Evolutionary conservation across 2,329 filamentous ascomycete genomes (phyloP), one percentile per base, ranked within the genome.

Genomic region (Dissoconium aciculare): DNA sequence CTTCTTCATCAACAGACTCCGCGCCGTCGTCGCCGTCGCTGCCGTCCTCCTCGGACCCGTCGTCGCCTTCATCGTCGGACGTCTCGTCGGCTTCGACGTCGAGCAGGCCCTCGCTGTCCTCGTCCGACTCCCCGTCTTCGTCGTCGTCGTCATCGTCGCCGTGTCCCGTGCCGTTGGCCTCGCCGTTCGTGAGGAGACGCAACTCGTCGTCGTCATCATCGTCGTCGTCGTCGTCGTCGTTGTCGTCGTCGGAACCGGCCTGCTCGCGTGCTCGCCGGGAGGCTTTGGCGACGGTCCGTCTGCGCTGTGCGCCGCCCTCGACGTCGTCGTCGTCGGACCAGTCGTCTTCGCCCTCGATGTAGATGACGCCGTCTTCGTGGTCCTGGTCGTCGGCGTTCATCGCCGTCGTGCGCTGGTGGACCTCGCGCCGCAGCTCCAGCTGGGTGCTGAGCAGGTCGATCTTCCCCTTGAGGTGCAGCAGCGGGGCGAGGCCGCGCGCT

Each of bases 391-490:
- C 64, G 2, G 64, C 63, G 23, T 62, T 63, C 11, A 63, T 59
- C 27, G 62, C 61, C 28, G 59, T 66, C 11, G 45, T 39, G 27
- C 39, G 38, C 12, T 43, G 46, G 47, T 78, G 72, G 56, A 84
- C 72, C 38, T 68, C 71, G 46, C 72, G 73, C 29, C 89, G 68
- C 45, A 93, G 61, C 46, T 81, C 73, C 55, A 95, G 76, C 58
- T 98, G 89, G 5, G 82, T 77, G 47, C 89, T 79, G 28, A 95
- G 67, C 71, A 98, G 82, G 51, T 95, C 87, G 17, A 98, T 67
- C 57, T 94, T 93, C 14, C 89, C 89, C 62, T 94, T 94, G 37
- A 98, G 67, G 12, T 85, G 71, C 19, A 98, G 64, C 27, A 98
- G 63, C 41, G 79, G 82, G 38, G 79, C 74, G 14, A 95, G 65